These are phyloP conservation scores for Neodidymelliopsis sp. DNA, from an alignment of 2,329 filamentous ascomycete genomes.

Conservation along the genomic window DNA sequence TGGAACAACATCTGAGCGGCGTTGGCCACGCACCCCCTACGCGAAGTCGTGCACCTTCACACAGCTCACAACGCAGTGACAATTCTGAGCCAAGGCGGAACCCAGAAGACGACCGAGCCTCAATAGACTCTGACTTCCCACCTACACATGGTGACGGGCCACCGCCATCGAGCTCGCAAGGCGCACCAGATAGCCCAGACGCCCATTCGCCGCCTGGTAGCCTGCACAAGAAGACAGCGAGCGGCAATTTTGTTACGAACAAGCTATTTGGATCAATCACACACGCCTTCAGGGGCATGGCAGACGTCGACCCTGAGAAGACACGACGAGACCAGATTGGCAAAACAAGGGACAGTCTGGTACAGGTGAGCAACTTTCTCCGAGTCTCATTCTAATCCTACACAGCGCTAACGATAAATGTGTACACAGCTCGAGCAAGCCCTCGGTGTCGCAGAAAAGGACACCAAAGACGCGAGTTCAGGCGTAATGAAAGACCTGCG, in stretches of 20 bases:
- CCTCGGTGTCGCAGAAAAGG: conserved; percentile 83
- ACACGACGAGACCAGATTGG: conserved; percentile 92
- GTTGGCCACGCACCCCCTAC: conserved; percentile 68
- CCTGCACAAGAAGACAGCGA: conserved; percentile 78
- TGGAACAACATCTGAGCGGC: conserved; percentile 88
- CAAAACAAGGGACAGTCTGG: conserved; percentile 89
- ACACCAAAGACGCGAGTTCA: conserved; percentile 90
- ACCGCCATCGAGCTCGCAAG: conserved; percentile 71
- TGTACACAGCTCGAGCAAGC: conserved; percentile 82
- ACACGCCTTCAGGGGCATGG: conserved; percentile 94
- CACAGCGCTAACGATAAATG: conserved; percentile 4
- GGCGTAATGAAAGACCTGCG: conserved; percentile 90
- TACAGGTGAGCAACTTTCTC: conserved; percentile 55
- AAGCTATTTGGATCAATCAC: conserved; percentile 94
- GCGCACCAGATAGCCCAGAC: conserved; percentile 59
- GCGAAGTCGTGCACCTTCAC: conserved; percentile 72
- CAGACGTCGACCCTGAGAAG: conserved; percentile 93
- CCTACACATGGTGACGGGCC: conserved; percentile 80
- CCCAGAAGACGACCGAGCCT: conserved; percentile 78
- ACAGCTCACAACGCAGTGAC: conserved; percentile 57
- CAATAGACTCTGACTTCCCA: conserved; percentile 95
- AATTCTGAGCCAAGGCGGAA: conserved; percentile 46
- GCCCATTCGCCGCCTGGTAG: conserved; percentile 34
- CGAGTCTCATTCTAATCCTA: neutral
- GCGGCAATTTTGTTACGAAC: conserved; percentile 85